Conservation (phyloP, 140 eudicot species). For the Anethum foeniculum region DNA sequence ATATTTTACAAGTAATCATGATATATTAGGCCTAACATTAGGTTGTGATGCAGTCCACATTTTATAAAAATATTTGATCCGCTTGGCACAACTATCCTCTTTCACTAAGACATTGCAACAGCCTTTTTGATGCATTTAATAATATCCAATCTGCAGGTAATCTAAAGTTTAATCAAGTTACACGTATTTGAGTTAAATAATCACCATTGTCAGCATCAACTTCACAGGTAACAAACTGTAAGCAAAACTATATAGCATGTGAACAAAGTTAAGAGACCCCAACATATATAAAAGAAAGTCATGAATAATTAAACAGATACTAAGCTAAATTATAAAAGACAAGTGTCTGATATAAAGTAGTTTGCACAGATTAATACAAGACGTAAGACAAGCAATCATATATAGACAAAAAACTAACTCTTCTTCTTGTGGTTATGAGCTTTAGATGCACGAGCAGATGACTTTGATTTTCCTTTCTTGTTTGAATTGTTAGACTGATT, state of each 20-base stretch:
- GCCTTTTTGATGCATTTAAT: background rate
- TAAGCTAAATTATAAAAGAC: background rate
- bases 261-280: background rate
- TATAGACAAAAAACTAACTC: conserved; percentile 33
- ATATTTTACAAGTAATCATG: background rate
- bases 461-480: conserved; percentile 30
- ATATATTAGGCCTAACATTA: background rate
- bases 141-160: background rate
- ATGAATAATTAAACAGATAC: background rate
- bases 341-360: background rate
- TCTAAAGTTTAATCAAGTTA: background rate
- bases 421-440: conserved; percentile 37
- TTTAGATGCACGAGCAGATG: conserved; percentile 33
- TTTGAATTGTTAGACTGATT: conserved; percentile 16
- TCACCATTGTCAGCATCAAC: background rate
- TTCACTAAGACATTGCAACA: background rate
- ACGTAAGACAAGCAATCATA: background rate
- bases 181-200: background rate
- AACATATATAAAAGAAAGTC: background rate
- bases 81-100: background rate
- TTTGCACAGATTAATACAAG: background rate
- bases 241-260: background rate
- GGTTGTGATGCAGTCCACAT: background rate
- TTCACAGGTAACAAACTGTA: background rate
- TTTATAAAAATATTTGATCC: background rate